A percentile compares a stretch with the other conserved stretches of the same genome.
phyloP scores from a whole-genome alignment of 108 stramenopile species.

The Pseudonitzschia delicatissima region DNA sequence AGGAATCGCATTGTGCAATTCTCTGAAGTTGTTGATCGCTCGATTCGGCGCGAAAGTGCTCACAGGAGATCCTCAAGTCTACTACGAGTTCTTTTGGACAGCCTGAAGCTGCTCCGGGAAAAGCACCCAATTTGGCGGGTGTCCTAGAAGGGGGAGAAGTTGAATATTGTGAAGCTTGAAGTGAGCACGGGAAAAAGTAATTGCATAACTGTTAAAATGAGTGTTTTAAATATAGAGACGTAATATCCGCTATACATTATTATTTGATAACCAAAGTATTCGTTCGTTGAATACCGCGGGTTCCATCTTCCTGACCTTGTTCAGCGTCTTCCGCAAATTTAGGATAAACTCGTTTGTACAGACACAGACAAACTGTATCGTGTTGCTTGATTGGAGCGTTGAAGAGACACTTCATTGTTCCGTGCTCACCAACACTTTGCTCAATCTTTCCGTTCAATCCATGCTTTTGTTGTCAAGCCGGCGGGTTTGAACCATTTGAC shows the following conservation, averaged over 20 bases:
- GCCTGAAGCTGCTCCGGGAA: conserved; percentile 10
- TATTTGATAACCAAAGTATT: conserved; percentile 24
- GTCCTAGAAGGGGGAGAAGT: background rate
- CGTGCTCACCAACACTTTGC: conserved; percentile 97
- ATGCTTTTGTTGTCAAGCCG: conserved; percentile 92
- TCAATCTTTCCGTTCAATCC: conserved; percentile 95
- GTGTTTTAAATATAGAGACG: too few relatives aligned
- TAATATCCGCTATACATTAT: background rate
- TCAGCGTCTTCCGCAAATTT: conserved; percentile 64
- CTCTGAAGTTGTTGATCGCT: conserved; percentile 47
- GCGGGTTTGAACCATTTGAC: conserved; percentile 99
- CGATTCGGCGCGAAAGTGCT: conserved; percentile 44
- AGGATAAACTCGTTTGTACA: conserved; percentile 98
- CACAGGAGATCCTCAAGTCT: conserved; percentile 21
- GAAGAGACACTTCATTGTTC: conserved; percentile 98
- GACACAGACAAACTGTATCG: conserved; percentile 95
- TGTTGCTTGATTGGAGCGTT: conserved; percentile 96
- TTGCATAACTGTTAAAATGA: too few relatives aligned
- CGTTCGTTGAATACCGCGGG: conserved; percentile 18
- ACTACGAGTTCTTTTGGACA: conserved; percentile 45
- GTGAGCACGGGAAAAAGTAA: too few relatives aligned
- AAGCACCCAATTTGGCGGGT: conserved; percentile 8
- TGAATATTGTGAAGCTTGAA: too few relatives aligned
- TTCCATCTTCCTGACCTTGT: conserved; percentile 13
- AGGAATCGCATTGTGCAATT: conserved; percentile 39